These are phyloP conservation scores for Ustulina deusta DNA, from an alignment of 2,329 filamentous ascomycete species.

Conservation along the genomic window DNA sequence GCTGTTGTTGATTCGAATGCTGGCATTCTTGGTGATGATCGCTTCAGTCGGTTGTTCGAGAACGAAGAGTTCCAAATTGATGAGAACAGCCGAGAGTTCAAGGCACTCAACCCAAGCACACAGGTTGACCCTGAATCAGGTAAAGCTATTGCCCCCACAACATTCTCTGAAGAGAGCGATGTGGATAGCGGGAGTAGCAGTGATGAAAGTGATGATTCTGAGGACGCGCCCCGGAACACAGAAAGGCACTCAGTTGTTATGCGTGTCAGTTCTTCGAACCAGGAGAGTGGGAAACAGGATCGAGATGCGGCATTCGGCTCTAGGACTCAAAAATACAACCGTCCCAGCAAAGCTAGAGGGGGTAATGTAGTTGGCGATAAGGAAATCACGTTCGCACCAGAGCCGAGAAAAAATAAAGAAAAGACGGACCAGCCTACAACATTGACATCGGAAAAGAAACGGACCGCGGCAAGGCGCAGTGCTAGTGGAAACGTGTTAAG, in stretches of 20 bases:
- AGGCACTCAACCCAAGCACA: conserved; percentile 89
- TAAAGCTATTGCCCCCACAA: conserved; percentile 48
- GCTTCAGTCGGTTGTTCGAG: conserved; percentile 90
- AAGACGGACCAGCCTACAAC: conserved; percentile 39
- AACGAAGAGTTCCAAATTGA: conserved; percentile 94
- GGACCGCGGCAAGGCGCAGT: conserved; percentile 68
- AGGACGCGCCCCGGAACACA: conserved; percentile 44
- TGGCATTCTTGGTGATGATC: conserved; percentile 82
- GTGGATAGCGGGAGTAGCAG: conserved; percentile 54
- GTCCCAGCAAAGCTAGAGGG: conserved; percentile 58
- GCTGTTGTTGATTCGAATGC: conserved; percentile 68
- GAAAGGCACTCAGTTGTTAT: conserved; percentile 62
- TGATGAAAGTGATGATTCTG: conserved; percentile 56
- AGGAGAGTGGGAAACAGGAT: conserved; percentile 67
- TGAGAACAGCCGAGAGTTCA: conserved; percentile 88
- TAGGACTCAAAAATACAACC: conserved; percentile 63
- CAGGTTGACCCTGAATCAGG: conserved; percentile 55
- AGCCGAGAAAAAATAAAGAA: conserved; percentile 63
- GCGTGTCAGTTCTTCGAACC: conserved; percentile 77
- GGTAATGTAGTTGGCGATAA: conserved; percentile 71
- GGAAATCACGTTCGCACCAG: conserved; percentile 79
- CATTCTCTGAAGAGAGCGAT: conserved; percentile 62
- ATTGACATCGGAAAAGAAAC: conserved; percentile 44
- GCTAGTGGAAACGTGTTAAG: conserved; percentile 81
- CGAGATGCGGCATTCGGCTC: conserved; percentile 69